These are phyloP conservation scores for Vitis hybrid DNA, from an alignment of 177 flowering plant species.

Conservation along the genomic window DNA sequence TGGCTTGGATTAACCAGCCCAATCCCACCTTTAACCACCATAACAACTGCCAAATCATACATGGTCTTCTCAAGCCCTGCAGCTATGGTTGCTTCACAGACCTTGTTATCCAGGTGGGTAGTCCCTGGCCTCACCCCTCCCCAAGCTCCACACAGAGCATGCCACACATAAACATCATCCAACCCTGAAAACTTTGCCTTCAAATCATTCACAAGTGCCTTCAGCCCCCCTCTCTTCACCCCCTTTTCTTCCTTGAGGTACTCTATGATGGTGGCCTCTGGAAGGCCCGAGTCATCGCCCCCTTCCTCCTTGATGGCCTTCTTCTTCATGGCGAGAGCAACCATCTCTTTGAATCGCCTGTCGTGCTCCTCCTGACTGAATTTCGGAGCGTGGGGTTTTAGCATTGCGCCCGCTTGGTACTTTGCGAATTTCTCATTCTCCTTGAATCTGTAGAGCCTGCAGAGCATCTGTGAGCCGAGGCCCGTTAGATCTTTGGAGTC, in stretches of 20 bases:
- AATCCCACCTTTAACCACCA: conserved; percentile 2
- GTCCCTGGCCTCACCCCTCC: conserved; percentile 4
- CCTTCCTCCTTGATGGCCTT: background rate
- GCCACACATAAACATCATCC: conserved; percentile 11
- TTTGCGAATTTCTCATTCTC: conserved; percentile 13
- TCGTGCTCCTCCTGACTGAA: conserved; percentile 12
- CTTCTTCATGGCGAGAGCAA: background rate
- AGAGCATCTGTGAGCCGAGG: conserved; percentile 14
- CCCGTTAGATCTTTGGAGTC: conserved; percentile 8
- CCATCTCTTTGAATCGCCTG: conserved; percentile 12
- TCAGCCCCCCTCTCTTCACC: conserved; percentile 3
- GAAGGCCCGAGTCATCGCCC: background rate
- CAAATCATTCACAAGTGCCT: background rate
- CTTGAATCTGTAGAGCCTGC: conserved; percentile 7
- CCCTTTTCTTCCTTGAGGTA: conserved; percentile 4
- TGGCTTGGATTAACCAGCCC: conserved; percentile 3
- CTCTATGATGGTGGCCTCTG: background rate
- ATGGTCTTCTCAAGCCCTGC: background rate
- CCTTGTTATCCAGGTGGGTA: background rate
- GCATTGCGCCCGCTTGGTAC: conserved; percentile 9
- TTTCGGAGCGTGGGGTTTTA: conserved; percentile 2
- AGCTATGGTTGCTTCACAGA: background rate
- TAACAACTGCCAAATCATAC: conserved; percentile 3
- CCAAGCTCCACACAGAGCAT: conserved; percentile 11
- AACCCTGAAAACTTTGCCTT: background rate